phyloP scores from a whole-genome alignment of 306 rosid species.

The Neltuma alba region DNA sequence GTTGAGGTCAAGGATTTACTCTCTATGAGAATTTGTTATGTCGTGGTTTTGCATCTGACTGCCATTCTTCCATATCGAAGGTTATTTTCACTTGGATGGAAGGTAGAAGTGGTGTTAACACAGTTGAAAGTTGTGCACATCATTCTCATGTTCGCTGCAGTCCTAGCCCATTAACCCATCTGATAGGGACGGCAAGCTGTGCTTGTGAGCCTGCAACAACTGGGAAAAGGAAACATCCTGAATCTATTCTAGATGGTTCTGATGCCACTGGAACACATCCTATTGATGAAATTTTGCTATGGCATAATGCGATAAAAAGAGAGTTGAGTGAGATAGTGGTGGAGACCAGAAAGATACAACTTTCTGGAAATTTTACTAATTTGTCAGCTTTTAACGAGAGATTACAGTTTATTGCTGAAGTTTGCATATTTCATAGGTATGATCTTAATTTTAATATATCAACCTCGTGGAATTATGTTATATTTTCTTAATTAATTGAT shows the following conservation, averaged over 20 bases:
- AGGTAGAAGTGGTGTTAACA: slow-evolving; percentile 48
- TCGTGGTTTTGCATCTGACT: slow-evolving; percentile 17
- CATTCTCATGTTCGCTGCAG: slow-evolving; percentile 54
- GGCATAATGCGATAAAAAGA: slow-evolving; percentile 95
- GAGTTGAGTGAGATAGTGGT: slow-evolving; percentile 80
- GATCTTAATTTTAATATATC: slow-evolving; percentile 29
- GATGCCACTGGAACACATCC: slow-evolving; percentile 69
- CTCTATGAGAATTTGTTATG: slow-evolving; percentile 31
- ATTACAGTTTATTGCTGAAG: slow-evolving; percentile 94
- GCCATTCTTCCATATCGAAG: slow-evolving; percentile 53
- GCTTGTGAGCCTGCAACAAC: slow-evolving; percentile 59
- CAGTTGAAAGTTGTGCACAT: slow-evolving; percentile 43
- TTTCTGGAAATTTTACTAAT: slow-evolving; percentile 76
- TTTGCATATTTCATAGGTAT: slow-evolving; percentile 97
- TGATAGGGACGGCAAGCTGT: slow-evolving; percentile 53
- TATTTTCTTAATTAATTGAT: too few relatives aligned
- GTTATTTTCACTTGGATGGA: slow-evolving; percentile 97
- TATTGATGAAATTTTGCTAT: slow-evolving; percentile 88
- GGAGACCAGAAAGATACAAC: slow-evolving; percentile 59
- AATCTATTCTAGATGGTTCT: slow-evolving; percentile 56
- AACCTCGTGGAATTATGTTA: slow-evolving; percentile 24
- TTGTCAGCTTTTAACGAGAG: slow-evolving; percentile 82
- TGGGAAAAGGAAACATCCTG: slow-evolving; percentile 84
- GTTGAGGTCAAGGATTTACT: slow-evolving; percentile 29
- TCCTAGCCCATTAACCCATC: slow-evolving; percentile 51